phyloP scores from a whole-genome alignment of 2,329 filamentous ascomycete genomes.

The Fusarium devonianum region DNA sequence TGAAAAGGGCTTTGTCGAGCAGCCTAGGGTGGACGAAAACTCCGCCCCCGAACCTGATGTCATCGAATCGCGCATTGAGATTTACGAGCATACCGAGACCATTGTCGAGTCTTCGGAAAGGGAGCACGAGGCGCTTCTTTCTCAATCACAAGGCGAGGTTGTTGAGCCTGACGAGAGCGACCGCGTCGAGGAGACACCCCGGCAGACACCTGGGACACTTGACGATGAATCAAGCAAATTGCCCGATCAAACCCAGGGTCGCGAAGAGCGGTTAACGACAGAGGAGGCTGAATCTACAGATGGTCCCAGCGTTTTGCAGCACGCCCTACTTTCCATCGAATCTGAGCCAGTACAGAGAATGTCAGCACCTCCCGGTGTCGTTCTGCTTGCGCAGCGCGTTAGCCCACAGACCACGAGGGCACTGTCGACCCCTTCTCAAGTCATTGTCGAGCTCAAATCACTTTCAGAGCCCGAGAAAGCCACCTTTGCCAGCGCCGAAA shows the following conservation, averaged over 20 bases:
- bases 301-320: neutral
- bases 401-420: constrained; percentile 4
- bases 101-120: constrained; percentile 32
- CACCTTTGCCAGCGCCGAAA: constrained; percentile 16
- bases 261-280: neutral
- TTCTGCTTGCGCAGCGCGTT: constrained; percentile 2
- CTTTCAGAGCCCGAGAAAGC: constrained; percentile 28
- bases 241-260: neutral
- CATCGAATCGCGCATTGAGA: constrained; percentile 16
- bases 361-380: constrained; percentile 22
- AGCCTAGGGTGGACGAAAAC: neutral
- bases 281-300: constrained; percentile 3
- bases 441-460: constrained; percentile 23
- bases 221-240: neutral
- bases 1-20: neutral
- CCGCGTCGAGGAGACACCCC: constrained; percentile 23
- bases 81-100: constrained; percentile 22
- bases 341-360: constrained; percentile 22
- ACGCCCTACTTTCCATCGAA: constrained; percentile 18
- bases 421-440: constrained; percentile 20
- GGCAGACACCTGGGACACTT: neutral
- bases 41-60: neutral
- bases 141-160: neutral
- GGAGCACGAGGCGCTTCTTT: constrained; percentile 1
- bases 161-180: constrained; percentile 8